phyloP scores from a whole-genome alignment of 768 basidiomycete genomes.

The Trametes cingulata region DNA sequence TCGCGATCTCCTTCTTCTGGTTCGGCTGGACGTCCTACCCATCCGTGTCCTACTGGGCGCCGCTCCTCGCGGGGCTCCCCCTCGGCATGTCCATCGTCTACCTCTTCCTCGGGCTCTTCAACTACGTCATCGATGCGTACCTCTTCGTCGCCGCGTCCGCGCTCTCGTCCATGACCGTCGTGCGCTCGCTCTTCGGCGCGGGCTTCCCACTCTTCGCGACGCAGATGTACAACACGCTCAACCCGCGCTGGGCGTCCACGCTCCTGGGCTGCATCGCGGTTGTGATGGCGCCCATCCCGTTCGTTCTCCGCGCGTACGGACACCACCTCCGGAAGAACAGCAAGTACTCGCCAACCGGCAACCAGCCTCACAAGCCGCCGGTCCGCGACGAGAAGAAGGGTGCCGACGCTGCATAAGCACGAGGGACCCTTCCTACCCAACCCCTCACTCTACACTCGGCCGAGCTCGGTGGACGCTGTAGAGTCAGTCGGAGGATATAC shows the following conservation, averaged over 20 bases:
- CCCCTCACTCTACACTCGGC: no score
- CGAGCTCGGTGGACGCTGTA: no score
- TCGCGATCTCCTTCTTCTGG: slow-evolving; percentile 65
- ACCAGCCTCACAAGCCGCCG: slow-evolving; percentile 5
- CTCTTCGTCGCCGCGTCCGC: slow-evolving; percentile 59
- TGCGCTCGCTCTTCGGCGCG: slow-evolving; percentile 40
- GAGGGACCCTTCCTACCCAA: not conserved
- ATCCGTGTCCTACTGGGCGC: slow-evolving; percentile 53
- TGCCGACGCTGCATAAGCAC: slow-evolving; percentile 3
- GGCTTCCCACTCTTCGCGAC: slow-evolving; percentile 31
- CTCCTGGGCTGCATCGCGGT: slow-evolving; percentile 56
- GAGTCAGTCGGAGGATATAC: not conserved
- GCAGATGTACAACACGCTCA: slow-evolving; percentile 54
- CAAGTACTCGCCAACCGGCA: slow-evolving; percentile 29
- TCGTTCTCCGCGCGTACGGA: slow-evolving; percentile 31
- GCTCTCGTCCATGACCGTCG: slow-evolving; percentile 55
- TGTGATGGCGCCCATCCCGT: slow-evolving; percentile 48
- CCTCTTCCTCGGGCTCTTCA: slow-evolving; percentile 59
- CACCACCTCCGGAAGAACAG: slow-evolving; percentile 27
- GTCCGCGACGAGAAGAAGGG: slow-evolving; percentile 1
- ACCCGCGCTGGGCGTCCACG: slow-evolving; percentile 60
- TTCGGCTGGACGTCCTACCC: slow-evolving; percentile 68
- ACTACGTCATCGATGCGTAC: slow-evolving; percentile 68
- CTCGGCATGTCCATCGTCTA: slow-evolving; percentile 55
- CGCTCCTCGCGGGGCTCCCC: slow-evolving; percentile 49